phyloP scores from a whole-genome alignment of 129 eudicot genomes.

The Arctium minus region DNA sequence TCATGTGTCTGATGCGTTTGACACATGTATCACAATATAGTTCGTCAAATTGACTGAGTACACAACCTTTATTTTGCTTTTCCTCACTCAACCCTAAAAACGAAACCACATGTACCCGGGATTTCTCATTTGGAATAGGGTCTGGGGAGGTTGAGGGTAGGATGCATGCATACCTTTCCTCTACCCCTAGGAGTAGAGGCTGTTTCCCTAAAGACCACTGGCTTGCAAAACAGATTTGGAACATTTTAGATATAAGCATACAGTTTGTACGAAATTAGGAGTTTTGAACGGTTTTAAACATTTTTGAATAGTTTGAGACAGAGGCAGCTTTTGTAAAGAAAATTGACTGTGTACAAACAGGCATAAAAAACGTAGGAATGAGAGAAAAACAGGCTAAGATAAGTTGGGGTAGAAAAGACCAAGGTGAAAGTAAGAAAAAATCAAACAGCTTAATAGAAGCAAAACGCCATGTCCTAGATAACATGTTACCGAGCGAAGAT shows the following conservation, averaged over 20 bases:
- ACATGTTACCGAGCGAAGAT: no score
- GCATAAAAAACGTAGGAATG: background rate
- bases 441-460: background rate
- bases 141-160: background rate
- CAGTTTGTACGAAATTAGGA: background rate
- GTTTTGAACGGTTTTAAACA: background rate
- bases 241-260: background rate
- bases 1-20: background rate
- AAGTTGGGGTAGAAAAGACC: background rate
- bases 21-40: background rate
- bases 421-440: background rate
- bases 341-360: background rate
- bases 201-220: background rate
- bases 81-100: background rate
- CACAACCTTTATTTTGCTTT: background rate
- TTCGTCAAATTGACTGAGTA: constrained; percentile 12
- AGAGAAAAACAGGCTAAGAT: no score
- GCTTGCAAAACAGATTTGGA: background rate
- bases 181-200: background rate
- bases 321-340: background rate
- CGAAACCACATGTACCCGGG: background rate
- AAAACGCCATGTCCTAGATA: background rate
- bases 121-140: background rate
- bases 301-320: background rate
- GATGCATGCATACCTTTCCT: background rate